Conservation (phyloP, 176 grass and related monocot genomes). For the Lolium perenne region DNA sequence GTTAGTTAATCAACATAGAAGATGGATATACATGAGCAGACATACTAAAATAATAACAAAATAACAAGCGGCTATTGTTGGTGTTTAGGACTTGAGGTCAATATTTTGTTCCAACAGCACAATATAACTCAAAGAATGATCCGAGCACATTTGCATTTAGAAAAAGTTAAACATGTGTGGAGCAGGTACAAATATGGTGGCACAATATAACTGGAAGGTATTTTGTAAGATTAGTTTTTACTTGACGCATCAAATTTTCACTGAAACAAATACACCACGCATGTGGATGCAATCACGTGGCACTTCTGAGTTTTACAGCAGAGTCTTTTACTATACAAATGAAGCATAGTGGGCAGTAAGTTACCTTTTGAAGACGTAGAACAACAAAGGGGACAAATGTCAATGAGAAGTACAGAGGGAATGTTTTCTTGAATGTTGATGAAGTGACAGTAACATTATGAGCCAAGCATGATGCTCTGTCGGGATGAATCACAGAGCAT, state of each 20-base stretch:
- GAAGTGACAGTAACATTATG: constrained; percentile 72
- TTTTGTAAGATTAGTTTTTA: constrained; percentile 3
- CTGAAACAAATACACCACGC: constrained; percentile 7
- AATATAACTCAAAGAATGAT: not conserved
- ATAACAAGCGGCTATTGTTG: not conserved
- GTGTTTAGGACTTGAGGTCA: not conserved
- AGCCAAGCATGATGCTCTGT: constrained; percentile 74
- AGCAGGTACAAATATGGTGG: constrained; percentile 28
- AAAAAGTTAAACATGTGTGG: not conserved
- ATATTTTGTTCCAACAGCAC: constrained; percentile 27
- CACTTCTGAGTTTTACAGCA: not conserved
- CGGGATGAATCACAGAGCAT: constrained; percentile 91
- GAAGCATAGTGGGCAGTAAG: constrained; percentile 26
- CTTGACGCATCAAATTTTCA: constrained; percentile 26
- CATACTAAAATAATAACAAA: constrained; percentile 4
- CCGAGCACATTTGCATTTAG: constrained; percentile 13
- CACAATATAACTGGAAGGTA: constrained; percentile 10
- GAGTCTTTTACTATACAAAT: constrained; percentile 10
- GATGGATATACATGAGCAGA: not conserved
- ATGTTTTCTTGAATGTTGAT: constrained; percentile 98
- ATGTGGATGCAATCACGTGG: constrained; percentile 18
- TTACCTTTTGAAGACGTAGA: constrained; percentile 96
- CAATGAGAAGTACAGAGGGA: constrained; percentile 97
- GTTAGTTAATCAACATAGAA: constrained; percentile 36
- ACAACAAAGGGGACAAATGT: constrained; percentile 96